These are phyloP conservation scores for Homolaphlyctis polyrhiza DNA, from an alignment of 371 early-diverging fungal species.

Conservation along the genomic window DNA sequence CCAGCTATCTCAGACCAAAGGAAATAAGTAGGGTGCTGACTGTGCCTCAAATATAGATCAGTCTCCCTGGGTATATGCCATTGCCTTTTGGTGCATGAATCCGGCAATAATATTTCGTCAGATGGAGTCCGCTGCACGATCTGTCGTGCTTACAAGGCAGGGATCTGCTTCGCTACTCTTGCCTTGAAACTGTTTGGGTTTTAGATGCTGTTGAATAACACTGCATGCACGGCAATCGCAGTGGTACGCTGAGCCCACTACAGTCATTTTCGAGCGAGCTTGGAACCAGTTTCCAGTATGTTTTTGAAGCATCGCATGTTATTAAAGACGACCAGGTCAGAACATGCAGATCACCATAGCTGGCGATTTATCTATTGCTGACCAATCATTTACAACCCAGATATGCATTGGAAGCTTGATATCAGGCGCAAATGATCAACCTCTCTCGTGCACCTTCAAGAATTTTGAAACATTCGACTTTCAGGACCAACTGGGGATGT, in stretches of 20 bases:
- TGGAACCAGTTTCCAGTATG: slow-evolving; percentile 13
- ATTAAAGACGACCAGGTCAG: slow-evolving; percentile 17
- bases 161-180: too few species aligned
- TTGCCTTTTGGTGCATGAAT: slow-evolving; percentile 40
- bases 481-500: slow-evolving; percentile 2
- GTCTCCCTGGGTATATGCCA: background rate
- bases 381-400: too few species aligned
- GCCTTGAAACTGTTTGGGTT: too few species aligned
- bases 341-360: background rate
- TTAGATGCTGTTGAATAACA: too few species aligned
- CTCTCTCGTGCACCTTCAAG: background rate
- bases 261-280: slow-evolving; percentile 24
- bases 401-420: background rate
- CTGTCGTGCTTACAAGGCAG: slow-evolving; percentile 16
- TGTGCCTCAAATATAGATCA: too few species aligned
- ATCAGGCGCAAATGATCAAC: background rate
- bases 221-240: too few species aligned
- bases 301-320: slow-evolving; percentile 28
- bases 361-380: too few species aligned
- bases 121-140: background rate
- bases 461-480: background rate
- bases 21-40: too few species aligned
- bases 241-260: slow-evolving; percentile 48
- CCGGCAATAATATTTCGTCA: slow-evolving; percentile 37
- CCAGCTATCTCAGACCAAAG: too few species aligned